These are phyloP conservation scores for Samsoniella hepiali DNA, from an alignment of 2,329 filamentous ascomycete species.

Conservation along the genomic window DNA sequence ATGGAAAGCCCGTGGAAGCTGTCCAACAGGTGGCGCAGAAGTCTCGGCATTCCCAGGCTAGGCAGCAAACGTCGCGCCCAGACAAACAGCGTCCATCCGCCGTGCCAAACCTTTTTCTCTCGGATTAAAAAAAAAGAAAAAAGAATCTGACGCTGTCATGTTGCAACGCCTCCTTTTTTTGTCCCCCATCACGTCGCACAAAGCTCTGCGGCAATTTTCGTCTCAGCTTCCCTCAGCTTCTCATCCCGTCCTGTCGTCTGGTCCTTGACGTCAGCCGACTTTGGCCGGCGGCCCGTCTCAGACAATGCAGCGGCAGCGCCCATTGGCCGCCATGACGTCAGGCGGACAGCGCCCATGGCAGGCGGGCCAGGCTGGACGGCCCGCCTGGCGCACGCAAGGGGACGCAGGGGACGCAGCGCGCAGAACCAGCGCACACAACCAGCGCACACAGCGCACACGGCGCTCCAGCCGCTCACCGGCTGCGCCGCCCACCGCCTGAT, in stretches of 20 bases:
- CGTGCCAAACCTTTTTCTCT: not conserved
- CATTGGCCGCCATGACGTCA: conserved; percentile 20
- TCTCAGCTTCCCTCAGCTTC: not conserved
- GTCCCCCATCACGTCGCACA: not conserved
- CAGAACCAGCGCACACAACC: too few relatives aligned
- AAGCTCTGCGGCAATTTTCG: not conserved
- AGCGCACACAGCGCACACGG: too few relatives aligned
- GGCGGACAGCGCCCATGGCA: conserved; percentile 12
- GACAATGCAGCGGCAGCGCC: not conserved
- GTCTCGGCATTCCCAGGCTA: not conserved
- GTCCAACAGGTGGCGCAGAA: not conserved
- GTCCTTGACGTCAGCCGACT: conserved; percentile 19
- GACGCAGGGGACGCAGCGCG: too few relatives aligned
- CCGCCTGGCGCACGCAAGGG: not conserved
- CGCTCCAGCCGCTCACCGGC: not conserved
- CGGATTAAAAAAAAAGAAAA: too few relatives aligned
- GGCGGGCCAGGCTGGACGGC: not conserved
- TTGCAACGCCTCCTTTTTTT: not conserved
- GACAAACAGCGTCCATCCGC: not conserved
- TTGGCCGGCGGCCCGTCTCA: not conserved
- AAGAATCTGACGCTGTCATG: not conserved
- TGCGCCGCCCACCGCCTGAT: conserved; percentile 14
- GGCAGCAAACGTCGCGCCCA: conserved; percentile 12
- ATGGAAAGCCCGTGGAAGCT: not conserved
- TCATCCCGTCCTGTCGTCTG: conserved; percentile 9